These are phyloP conservation scores for Ogataea ganodermae DNA, from an alignment of 805 yeast genomes.

Conservation along the genomic window DNA sequence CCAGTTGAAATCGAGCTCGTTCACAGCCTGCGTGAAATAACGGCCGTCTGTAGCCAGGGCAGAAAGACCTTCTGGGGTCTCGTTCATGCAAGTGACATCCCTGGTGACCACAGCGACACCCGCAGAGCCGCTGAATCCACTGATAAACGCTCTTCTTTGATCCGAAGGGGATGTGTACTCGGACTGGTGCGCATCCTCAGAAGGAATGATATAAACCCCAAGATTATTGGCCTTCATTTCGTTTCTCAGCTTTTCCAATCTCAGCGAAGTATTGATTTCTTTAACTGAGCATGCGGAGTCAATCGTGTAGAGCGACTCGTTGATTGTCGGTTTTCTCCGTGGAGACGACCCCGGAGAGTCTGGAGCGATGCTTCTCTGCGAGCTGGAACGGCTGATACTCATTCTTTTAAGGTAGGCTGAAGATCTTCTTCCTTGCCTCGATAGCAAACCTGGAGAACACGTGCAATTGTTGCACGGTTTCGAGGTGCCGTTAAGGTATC, in stretches of 20 bases:
- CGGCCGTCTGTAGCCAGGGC: constrained; percentile 63
- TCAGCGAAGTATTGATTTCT: constrained; percentile 57
- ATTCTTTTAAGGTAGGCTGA: constrained; percentile 42
- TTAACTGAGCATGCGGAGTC: constrained; percentile 36
- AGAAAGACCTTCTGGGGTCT: constrained; percentile 54
- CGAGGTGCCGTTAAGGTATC: constrained; percentile 21
- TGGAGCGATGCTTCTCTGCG: constrained; percentile 14
- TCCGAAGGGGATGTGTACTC: constrained; percentile 58
- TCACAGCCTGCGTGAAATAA: constrained; percentile 58
- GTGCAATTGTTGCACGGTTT: constrained; percentile 74
- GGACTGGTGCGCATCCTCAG: constrained; percentile 67
- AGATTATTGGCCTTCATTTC: constrained; percentile 61
- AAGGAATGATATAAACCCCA: constrained; percentile 66
- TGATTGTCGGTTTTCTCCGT: constrained; percentile 32
- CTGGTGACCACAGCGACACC: constrained; percentile 61
- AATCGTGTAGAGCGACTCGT: constrained; percentile 18
- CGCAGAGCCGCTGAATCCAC: constrained; percentile 63
- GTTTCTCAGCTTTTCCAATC: constrained; percentile 60
- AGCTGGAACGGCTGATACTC: constrained; percentile 26
- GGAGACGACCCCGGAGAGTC: constrained; percentile 42
- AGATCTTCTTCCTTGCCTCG: constrained; percentile 64
- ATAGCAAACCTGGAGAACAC: constrained; percentile 79
- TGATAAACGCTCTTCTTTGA: constrained; percentile 56
- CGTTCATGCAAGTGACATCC: constrained; percentile 52
- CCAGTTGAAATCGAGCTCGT: constrained; percentile 65